Base-by-base conservation (phyloP, 2,329 filamentous ascomycete species). In the Onygenales sp. region DNA sequence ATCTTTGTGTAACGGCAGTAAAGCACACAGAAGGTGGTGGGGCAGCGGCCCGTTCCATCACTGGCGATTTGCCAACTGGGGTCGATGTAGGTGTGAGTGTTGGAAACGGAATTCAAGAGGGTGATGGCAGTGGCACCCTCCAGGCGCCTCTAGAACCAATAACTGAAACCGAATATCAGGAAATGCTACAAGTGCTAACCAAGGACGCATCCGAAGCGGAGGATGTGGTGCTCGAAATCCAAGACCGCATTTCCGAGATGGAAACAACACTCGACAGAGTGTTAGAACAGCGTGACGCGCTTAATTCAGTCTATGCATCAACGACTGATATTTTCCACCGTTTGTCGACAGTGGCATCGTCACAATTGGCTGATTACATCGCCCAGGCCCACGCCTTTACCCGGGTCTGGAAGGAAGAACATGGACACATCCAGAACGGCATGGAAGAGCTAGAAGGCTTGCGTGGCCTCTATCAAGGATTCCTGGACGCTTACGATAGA, bases 1-100 rank as follows among this genome's bases (percentile, higher is more conserved):
- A 97, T 67, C 82, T 95, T 58, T 96, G 92, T 67, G 88, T 95
- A 11, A 92, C 86, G 1, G 92, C 92, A 0, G 85, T 96, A 43
- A 87, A 90, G 55, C 89, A 92, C 49, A 96, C 91, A 2, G 90
- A 95, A 71, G 87, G 86, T 33, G 87, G 85, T 4, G 83, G 83
- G 10, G 75, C 84, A 45, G 86, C 85, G 5, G 81, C 84, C 9
- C 79, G 81, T 49, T 85, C 82, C 58, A 85, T 75, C 42, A 70
- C 83, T 0, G 85, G 84, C 43, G 85, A 87, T 59, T 79, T 79
- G 33, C 74, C 74, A 40, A 68, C 80, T 67, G 63, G 77, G 66
- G 62, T 80, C 64, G 57, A 78, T 4, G 40, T 52, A 21, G 64
- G 64, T 40, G 62, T 64, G 37, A 63, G 62, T 4, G 61, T 59